Evolutionary conservation across 495 filamentous ascomycete genomes (phyloP).

Genomic region (Mycothermus thermophilus): DNA sequence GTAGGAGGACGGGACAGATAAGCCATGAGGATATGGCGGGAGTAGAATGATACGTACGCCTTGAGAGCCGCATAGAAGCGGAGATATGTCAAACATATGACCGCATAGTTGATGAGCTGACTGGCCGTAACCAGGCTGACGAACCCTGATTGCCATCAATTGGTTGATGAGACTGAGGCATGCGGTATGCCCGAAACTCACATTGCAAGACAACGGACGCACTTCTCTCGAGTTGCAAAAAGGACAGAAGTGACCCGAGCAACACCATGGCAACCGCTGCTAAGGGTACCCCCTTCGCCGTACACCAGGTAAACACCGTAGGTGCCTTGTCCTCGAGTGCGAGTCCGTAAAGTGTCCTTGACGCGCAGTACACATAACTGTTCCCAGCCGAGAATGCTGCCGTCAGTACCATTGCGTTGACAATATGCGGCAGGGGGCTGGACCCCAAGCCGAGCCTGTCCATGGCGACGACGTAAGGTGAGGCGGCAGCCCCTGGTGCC

Average conservation of each 20-base stretch:
- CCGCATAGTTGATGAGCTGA: conserved; percentile 65
- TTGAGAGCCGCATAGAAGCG: conserved; percentile 55
- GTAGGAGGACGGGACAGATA: too few species aligned
- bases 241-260: conserved; percentile 49
- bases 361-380: conserved; percentile 71
- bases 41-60: too few species aligned
- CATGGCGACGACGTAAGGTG: conserved; percentile 83
- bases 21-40: too few species aligned
- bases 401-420: conserved; percentile 65
- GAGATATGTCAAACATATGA: conserved; percentile 57
- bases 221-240: conserved; percentile 56
- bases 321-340: conserved; percentile 57
- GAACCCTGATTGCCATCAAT: too few species aligned
- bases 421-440: conserved; percentile 55
- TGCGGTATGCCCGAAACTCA: too few species aligned
- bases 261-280: conserved; percentile 50
- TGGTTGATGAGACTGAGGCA: too few species aligned
- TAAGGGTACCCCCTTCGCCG: conserved; percentile 44
- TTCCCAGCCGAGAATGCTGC: conserved; percentile 75
- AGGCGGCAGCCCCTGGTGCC: conserved; percentile 50
- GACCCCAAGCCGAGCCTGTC: conserved; percentile 56
- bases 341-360: conserved; percentile 60
- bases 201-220: conserved; percentile 54
- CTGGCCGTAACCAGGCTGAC: conserved; percentile 56
- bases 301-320: conserved; percentile 47